Evolutionary conservation across 805 yeast species (phyloP).

Genomic region (Starmerella davenportii): DNA sequence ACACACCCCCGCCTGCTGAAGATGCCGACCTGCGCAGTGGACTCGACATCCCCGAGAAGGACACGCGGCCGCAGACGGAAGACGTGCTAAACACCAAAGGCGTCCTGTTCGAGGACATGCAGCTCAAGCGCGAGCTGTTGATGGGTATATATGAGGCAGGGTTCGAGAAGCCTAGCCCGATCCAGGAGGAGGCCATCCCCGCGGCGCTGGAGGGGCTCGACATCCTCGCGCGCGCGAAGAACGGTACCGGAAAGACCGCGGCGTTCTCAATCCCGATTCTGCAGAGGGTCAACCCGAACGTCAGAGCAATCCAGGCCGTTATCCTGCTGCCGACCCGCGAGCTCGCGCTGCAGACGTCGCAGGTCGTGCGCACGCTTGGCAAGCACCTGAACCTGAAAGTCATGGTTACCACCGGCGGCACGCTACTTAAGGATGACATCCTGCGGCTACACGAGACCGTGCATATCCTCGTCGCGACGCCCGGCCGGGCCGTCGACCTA

Average conservation of each 20-base stretch:
- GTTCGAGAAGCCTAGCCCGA: conserved; percentile 93
- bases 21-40: too few species aligned
- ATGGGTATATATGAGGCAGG: conserved; percentile 99
- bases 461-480: conserved; percentile 90
- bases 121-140: conserved; percentile 73
- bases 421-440: conserved; percentile 83
- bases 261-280: conserved; percentile 88
- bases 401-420: conserved; percentile 98
- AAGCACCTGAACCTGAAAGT: conserved; percentile 82
- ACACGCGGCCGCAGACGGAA: conserved; percentile 89
- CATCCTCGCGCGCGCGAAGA: conserved; percentile 90
- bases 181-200: conserved; percentile 94
- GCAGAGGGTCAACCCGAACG: conserved; percentile 71
- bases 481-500: conserved; percentile 90
- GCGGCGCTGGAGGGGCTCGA: conserved; percentile 91
- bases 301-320: conserved; percentile 73
- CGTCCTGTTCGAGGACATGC: conserved; percentile 77
- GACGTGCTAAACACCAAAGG: conserved; percentile 89
- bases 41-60: conserved; percentile 79
- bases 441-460: conserved; percentile 83
- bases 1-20: neutral
- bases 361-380: conserved; percentile 88
- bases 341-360: conserved; percentile 91
- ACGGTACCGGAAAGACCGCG: conserved; percentile 98
- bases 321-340: conserved; percentile 96